Conservation (phyloP, 306 rosid species). For the Castanea sativa region DNA sequence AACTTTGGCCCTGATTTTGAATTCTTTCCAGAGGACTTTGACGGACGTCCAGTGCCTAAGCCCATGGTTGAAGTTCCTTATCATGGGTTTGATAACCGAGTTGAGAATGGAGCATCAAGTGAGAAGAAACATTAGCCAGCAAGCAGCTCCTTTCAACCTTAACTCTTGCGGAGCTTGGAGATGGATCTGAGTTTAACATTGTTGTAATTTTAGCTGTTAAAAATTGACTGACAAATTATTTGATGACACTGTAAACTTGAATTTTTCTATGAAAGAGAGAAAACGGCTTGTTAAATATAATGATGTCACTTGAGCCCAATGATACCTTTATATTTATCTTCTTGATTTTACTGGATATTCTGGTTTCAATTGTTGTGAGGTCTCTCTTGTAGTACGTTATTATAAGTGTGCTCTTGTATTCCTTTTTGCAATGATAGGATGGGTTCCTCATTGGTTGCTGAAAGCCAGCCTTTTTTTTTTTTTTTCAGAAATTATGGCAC, state of each 20-base stretch:
- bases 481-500: background rate
- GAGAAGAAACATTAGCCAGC: slow-evolving; percentile 54
- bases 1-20: slow-evolving; percentile 94
- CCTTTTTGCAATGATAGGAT: background rate
- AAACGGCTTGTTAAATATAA: slow-evolving; percentile 23
- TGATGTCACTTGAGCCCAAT: slow-evolving; percentile 22
- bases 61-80: slow-evolving; percentile 91
- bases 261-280: slow-evolving; percentile 20
- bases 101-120: slow-evolving; percentile 58
- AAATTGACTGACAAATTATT: slow-evolving; percentile 28
- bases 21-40: slow-evolving; percentile 62
- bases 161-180: slow-evolving; percentile 24
- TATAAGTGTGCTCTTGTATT: background rate
- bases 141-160: slow-evolving; percentile 14
- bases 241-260: slow-evolving; percentile 40
- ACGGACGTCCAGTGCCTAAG: slow-evolving; percentile 59
- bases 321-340: slow-evolving; percentile 15
- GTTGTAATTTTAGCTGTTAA: slow-evolving; percentile 31
- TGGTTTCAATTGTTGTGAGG: slow-evolving; percentile 10
- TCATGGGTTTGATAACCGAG: slow-evolving; percentile 66
- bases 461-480: background rate
- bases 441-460: background rate
- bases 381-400: background rate
- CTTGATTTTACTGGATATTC: background rate
- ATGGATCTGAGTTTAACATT: slow-evolving; percentile 30